Evolutionary conservation across 2,329 filamentous ascomycete genomes (phyloP).

Genomic region (Monilinia fructigena): DNA sequence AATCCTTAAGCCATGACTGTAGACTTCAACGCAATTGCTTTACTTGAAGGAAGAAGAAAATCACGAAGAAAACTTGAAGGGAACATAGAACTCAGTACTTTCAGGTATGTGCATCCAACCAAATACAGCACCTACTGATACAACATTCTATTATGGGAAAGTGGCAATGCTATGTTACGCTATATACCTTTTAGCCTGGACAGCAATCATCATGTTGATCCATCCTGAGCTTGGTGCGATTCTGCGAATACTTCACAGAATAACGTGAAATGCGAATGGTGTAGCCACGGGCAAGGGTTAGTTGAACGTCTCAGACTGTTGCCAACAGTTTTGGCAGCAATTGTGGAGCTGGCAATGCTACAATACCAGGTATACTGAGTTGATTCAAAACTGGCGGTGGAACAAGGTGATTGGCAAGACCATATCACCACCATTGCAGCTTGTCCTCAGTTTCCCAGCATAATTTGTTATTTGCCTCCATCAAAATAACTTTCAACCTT

Average conservation of each 20-base stretch:
- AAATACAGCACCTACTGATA: background rate
- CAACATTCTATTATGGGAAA: background rate
- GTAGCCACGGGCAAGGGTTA: slow-evolving; percentile 79
- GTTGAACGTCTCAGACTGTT: slow-evolving; percentile 66
- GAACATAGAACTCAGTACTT: background rate
- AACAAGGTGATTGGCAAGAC: too few species aligned
- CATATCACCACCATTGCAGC: too few species aligned
- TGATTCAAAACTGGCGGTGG: slow-evolving; percentile 31
- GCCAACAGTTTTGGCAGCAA: too few species aligned
- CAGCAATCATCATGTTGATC: slow-evolving; percentile 95
- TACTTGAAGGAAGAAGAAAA: background rate
- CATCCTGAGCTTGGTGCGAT: slow-evolving; percentile 85
- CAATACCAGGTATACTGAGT: background rate
- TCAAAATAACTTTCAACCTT: too few species aligned
- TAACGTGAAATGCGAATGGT: slow-evolving; percentile 93
- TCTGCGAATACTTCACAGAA: slow-evolving; percentile 87
- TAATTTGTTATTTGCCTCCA: too few species aligned
- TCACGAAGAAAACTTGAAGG: background rate
- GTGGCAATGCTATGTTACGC: background rate
- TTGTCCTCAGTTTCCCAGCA: too few species aligned
- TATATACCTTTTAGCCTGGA: slow-evolving; percentile 81
- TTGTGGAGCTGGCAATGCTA: too few species aligned
- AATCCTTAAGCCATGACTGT: background rate
- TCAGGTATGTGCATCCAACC: background rate
- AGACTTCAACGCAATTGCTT: too few species aligned